Percentiles rank a stretch among this genome's conserved stretches.
Evolutionary conservation across 2,329 filamentous ascomycete genomes (phyloP).

Genomic region (Trichoderma sp.): DNA sequence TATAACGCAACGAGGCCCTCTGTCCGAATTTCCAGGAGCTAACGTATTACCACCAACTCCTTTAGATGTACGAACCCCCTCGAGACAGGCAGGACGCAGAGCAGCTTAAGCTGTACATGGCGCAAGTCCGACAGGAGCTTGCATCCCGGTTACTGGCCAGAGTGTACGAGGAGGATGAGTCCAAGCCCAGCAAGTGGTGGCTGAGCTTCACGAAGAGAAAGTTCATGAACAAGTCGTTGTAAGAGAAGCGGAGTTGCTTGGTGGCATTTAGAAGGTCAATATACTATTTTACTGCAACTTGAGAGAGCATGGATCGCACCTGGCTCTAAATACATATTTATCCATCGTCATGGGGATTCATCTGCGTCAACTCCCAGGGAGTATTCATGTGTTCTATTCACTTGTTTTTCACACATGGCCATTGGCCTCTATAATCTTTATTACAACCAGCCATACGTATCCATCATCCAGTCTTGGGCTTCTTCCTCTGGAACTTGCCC

Average conservation of each 20-base stretch:
- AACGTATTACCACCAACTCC: neutral
- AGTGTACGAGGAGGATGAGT: conserved; percentile 78
- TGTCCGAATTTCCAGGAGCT: neutral
- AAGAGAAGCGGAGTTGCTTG: conserved; percentile 26
- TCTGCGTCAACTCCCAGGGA: neutral
- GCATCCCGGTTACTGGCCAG: conserved; percentile 77
- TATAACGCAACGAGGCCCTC: neutral
- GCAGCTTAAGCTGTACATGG: conserved; percentile 81
- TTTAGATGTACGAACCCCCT: conserved; percentile 82
- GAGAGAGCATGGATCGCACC: neutral
- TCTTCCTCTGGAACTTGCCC: conserved; percentile 71
- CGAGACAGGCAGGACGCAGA: conserved; percentile 86
- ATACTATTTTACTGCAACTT: neutral
- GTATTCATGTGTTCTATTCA: neutral
- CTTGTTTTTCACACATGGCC: neutral
- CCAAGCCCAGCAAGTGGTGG: conserved; percentile 86
- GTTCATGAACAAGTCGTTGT: conserved; percentile 96
- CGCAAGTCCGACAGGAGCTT: conserved; percentile 90
- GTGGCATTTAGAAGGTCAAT: conserved; percentile 2
- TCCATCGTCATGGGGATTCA: neutral
- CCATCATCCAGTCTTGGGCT: conserved; percentile 33
- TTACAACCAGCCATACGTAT: neutral
- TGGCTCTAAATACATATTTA: neutral
- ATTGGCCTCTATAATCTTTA: neutral
- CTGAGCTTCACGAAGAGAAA: conserved; percentile 98